Conservation (phyloP, 768 basidiomycete species). For the Lentinula lateritia region DNA sequence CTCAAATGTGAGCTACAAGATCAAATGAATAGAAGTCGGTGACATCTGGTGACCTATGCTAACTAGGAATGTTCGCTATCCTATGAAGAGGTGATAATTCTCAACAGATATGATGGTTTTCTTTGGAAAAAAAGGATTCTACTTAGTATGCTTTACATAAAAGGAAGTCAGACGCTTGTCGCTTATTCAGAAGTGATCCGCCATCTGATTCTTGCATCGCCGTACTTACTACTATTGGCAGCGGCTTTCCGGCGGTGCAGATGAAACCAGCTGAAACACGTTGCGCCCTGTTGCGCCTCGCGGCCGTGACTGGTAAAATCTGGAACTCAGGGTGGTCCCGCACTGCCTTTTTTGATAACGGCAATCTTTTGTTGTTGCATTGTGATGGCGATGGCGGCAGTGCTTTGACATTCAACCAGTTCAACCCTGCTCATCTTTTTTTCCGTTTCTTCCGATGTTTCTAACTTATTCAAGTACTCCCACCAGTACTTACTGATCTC, state of each 20-base stretch:
- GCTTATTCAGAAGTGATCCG: background rate
- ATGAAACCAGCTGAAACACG: no score
- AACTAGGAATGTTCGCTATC: no score
- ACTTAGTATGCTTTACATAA: background rate
- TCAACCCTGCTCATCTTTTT: background rate
- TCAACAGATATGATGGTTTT: no score
- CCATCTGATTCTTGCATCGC: background rate
- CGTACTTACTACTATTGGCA: no score
- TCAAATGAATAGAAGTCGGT: no score
- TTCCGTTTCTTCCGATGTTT: background rate
- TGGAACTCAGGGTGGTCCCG: background rate
- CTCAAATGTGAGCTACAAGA: no score
- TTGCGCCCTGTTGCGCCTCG: no score
- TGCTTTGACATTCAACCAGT: background rate
- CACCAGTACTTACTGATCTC: background rate
- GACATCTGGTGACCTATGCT: no score
- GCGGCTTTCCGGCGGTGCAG: no score
- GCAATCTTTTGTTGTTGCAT: background rate
- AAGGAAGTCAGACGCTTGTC: background rate
- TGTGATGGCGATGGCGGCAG: background rate
- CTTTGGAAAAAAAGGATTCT: background rate
- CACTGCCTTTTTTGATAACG: background rate
- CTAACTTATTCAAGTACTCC: background rate
- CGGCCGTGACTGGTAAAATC: no score
- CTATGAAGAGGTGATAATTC: no score